Percentiles rank a stretch among this genome's conserved stretches.
Conservation (phyloP, 345 rosid species). For the Corchorus olitorius region DNA sequence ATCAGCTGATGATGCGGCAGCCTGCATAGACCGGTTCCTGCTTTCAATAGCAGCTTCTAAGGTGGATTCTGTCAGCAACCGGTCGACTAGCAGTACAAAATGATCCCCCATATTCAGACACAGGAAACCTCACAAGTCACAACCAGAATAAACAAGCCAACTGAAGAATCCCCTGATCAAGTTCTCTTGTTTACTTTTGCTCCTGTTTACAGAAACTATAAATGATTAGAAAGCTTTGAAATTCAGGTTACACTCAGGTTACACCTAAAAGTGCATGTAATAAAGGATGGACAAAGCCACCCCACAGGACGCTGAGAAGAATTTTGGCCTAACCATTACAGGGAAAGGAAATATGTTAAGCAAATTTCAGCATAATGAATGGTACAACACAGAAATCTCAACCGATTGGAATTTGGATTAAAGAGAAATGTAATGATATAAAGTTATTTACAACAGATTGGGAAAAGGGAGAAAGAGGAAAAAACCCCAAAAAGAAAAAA, state of each 20-base stretch:
- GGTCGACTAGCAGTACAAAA: conserved; percentile 85
- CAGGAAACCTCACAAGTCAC: conserved; percentile 4
- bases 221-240: conserved; percentile 3
- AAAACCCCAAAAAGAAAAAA: not conserved
- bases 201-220: conserved; percentile 25
- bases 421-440: not conserved
- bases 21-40: conserved; percentile 54
- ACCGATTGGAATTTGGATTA: conserved; percentile 1
- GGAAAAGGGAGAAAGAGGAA: not conserved
- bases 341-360: not conserved
- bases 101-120: conserved; percentile 78
- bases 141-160: conserved; percentile 15
- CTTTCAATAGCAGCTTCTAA: conserved; percentile 81
- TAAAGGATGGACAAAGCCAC: conserved; percentile 11
- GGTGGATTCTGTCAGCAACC: conserved; percentile 82
- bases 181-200: conserved; percentile 27
- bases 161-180: conserved; percentile 21
- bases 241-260: not conserved
- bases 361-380: not conserved
- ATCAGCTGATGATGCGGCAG: conserved; percentile 31
- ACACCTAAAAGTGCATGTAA: conserved; percentile 11
- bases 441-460: not conserved
- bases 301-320: not conserved
- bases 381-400: conserved; percentile 20
- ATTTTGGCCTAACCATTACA: conserved; percentile 13